Base-by-base conservation (phyloP, 768 basidiomycete species). In the Leccinellum rugosiceps region DNA sequence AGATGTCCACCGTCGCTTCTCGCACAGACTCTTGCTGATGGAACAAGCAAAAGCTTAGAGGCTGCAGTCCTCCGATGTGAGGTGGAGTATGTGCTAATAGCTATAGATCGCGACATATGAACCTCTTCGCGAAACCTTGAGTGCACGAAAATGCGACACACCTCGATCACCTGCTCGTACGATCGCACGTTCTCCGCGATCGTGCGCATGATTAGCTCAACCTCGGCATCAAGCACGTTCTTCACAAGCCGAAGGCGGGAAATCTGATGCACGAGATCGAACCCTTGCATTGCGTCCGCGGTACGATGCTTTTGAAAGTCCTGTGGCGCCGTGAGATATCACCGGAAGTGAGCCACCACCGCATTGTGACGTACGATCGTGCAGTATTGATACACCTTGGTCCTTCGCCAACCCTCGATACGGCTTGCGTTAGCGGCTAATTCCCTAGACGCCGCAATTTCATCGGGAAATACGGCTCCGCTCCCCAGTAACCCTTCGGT, bases 361-460 rank as follows among this genome's bases (percentile, higher is more conserved):
- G n/a, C 3, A 68, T 19, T 55, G 30, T 7, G 3, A 75, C 82
- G 59, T 62, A 95, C 95, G 72, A 76, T 74, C 55, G 85, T 80
- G 64, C 78, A 88, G 59, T 90, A 82, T 54, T 83, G 80, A 71
- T 98, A 97, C 53, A 83, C 86, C 60, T 83, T 84, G 5, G 92
- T 96, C 67, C 82, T 82, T 60, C 90, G 78, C 96, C 96, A 99
- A 8, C 88, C 95, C 67, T 98, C 97, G 38, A 98, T 93, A 34
- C 96, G 83, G 64, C 85, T 84, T 1, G 87, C 84, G 63, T 94
- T 94, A 31, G 79, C 77, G 43, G 79, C 77, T 53, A 97, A 76
- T 68, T 99, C 96, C 60, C 81, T 83, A 58, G 78, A 65, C 46
- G 84, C 84, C 13, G 78, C 72, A 0, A 69, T 69, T 21, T 96